Evolutionary conservation across 257 asterid species (phyloP), one percentile per base, ranked within the genome.

Genomic region (Asclepias syriaca): DNA sequence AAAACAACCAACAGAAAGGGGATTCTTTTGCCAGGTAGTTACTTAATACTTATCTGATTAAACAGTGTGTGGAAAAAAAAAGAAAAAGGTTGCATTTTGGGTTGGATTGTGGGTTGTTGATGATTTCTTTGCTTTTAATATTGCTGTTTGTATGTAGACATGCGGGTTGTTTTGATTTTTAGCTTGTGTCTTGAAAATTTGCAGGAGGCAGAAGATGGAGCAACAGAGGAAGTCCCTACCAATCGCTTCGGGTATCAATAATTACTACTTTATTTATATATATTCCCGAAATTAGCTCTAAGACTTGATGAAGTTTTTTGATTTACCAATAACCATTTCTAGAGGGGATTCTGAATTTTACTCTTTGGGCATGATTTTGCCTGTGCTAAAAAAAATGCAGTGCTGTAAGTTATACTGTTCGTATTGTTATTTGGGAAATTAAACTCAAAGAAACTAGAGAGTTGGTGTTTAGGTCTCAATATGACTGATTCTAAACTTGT

Each of bases 161-260:
- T 0, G 19, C 11, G 49, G n/a, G n/a, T 59, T 43, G 55, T 24
- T 57, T 43, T 57, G 13, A 22, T 48, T 49, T 72, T 61, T 32
- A 11, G 22, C 14, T 61, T 13, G 16, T 34, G 15, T 2, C 50
- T 27, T 18, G 10, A 46, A 53, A 32, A 2, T 65, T 43, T 78
- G 73, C 86, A 92, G 97, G 89, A 80, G 86, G 83, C 88, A 81
- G 78, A 80, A 73, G 72, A 84, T 90, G 67, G 87, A 84, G 68
- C 83, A 86, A 60, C 98, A 90, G 82, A 78, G 89, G 74, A 90
- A 78, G 86, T 63, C 89, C 68, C 77, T 93, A 53, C 96, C 98
- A 65, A 90, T 93, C 75, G 98, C 98, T 81, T 74, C 93, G 29
- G 97, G 98, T 85, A 77, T 18, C 72, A 1, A 14, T 72, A 46